phyloP scores from a whole-genome alignment of 805 yeast genomes.

The Candida railenensis region DNA sequence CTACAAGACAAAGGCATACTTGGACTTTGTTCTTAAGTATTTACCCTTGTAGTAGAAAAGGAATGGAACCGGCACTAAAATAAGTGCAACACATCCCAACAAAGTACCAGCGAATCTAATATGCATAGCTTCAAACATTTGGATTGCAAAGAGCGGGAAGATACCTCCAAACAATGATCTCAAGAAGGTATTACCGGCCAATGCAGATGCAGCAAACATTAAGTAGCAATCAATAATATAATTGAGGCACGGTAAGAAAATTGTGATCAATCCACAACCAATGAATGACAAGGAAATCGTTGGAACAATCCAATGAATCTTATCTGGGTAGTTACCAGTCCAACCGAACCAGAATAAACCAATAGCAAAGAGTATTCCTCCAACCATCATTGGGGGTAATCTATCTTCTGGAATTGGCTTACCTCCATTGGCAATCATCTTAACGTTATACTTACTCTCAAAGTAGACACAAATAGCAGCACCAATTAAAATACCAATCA shows the following conservation, averaged over 20 bases:
- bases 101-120: conserved; percentile 56
- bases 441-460: conserved; percentile 23
- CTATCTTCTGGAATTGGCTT: conserved; percentile 75
- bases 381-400: conserved; percentile 71
- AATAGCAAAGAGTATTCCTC: conserved; percentile 67
- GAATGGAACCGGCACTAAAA: conserved; percentile 51
- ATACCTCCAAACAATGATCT: conserved; percentile 60
- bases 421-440: conserved; percentile 34
- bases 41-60: conserved; percentile 47
- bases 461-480: conserved; percentile 21
- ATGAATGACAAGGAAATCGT: conserved; percentile 42
- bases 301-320: conserved; percentile 79
- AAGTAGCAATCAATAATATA: conserved; percentile 63
- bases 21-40: conserved; percentile 7
- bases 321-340: conserved; percentile 74
- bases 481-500: conserved; percentile 33
- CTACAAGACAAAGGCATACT: conserved; percentile 5
- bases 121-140: conserved; percentile 50
- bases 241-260: conserved; percentile 59
- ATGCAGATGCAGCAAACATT: conserved; percentile 58
- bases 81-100: conserved; percentile 50
- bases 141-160: conserved; percentile 58
- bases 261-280: conserved; percentile 49
- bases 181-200: conserved; percentile 62
- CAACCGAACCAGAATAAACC: conserved; percentile 88